Evolutionary conservation across 1,284 basidiomycete genomes (phyloP).

Genomic region (Trametes versicolor): DNA sequence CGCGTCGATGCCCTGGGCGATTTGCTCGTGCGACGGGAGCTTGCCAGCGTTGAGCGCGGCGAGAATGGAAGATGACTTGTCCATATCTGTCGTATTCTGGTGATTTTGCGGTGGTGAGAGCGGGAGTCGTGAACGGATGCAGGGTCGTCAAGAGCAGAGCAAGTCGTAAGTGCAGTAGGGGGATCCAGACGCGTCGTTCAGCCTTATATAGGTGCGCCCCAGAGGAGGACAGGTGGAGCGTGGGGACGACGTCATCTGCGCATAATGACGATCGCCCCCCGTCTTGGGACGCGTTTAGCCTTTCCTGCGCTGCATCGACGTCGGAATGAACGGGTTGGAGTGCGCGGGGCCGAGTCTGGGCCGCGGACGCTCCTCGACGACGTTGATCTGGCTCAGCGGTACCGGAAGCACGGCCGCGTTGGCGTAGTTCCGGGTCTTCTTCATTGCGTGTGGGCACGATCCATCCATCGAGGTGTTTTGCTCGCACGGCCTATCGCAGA

Average conservation of each 20-base stretch:
- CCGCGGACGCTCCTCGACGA: not conserved
- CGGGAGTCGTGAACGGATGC: not conserved
- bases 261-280: slow-evolving; percentile 2
- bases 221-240: slow-evolving; percentile 15
- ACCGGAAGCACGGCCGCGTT: too few species aligned
- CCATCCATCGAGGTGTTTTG: too few species aligned
- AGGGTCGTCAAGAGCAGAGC: not conserved
- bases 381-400: too few species aligned
- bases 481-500: too few species aligned
- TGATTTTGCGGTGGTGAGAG: not conserved
- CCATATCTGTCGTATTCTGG: slow-evolving; percentile 52
- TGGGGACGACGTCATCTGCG: slow-evolving; percentile 16
- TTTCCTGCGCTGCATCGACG: not conserved
- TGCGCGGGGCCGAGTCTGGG: not conserved
- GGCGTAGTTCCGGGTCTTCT: too few species aligned
- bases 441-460: too few species aligned
- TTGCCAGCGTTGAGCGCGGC: slow-evolving; percentile 75
- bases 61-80: slow-evolving; percentile 63
- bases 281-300: not conserved
- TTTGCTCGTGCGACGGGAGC: slow-evolving; percentile 65
- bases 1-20: slow-evolving; percentile 60
- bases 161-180: not conserved
- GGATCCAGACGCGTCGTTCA: not conserved
- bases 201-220: slow-evolving; percentile 11
- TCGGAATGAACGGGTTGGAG: not conserved